Conservation (phyloP, 768 basidiomycete genomes). For the Xerocomellus chrysenteron region DNA sequence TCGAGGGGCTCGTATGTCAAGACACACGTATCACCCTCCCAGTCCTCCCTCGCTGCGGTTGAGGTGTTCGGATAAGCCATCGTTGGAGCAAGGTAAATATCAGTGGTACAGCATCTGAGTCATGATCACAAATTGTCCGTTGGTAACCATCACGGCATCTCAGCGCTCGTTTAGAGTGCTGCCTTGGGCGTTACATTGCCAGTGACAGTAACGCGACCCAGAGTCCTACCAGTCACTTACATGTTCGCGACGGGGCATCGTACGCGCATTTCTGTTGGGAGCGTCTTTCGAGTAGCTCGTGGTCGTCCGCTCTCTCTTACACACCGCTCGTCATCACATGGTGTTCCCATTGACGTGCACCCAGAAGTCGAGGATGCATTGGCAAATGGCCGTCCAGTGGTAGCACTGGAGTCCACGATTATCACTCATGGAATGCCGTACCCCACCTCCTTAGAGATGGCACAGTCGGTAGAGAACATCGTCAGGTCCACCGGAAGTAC, state of each 20-base stretch:
- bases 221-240: neutral
- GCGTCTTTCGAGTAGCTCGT: constrained; percentile 3
- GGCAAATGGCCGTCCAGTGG: constrained; percentile 60
- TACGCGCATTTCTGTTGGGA: neutral
- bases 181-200: too few relatives aligned
- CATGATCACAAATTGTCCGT: too few relatives aligned
- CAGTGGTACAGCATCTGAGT: neutral
- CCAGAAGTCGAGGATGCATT: constrained; percentile 86
- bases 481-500: constrained; percentile 74
- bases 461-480: constrained; percentile 67
- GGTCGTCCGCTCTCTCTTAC: constrained; percentile 3
- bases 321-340: constrained; percentile 1
- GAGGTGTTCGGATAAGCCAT: constrained; percentile 30
- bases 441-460: constrained; percentile 72
- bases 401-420: constrained; percentile 90
- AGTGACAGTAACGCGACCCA: too few relatives aligned
- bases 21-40: constrained; percentile 36
- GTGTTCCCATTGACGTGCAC: constrained; percentile 59
- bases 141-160: neutral
- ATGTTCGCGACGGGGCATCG: constrained; percentile 18
- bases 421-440: constrained; percentile 91
- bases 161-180: neutral
- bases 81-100: neutral
- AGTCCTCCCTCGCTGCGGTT: constrained; percentile 23
- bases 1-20: constrained; percentile 63